Evolutionary conservation across 2,329 filamentous ascomycete genomes (phyloP).

Genomic region (Ilyonectria mors-panacis): DNA sequence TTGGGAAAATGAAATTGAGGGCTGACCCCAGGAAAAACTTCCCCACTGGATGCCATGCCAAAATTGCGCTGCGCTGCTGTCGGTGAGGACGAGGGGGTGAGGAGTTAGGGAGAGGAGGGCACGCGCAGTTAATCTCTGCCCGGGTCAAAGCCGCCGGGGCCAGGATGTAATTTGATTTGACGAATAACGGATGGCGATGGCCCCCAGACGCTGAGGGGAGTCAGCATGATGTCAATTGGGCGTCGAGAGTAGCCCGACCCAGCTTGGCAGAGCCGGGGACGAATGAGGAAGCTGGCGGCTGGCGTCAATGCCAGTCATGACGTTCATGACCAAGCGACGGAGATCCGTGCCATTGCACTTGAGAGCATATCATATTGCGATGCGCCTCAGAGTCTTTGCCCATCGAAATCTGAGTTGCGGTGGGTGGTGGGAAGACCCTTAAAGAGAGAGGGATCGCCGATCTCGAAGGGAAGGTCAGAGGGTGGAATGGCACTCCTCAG

Average conservation of each 20-base stretch:
- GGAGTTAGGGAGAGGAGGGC: not conserved
- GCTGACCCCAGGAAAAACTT: conserved; percentile 37
- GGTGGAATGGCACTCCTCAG: conserved; percentile 17
- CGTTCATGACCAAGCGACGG: conserved; percentile 21
- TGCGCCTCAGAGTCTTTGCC: conserved; percentile 21
- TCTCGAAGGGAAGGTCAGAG: conserved; percentile 39
- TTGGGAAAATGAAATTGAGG: conserved; percentile 42
- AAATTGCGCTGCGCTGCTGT: conserved; percentile 32
- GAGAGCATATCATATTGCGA: conserved; percentile 25
- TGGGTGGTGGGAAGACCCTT: conserved; percentile 19
- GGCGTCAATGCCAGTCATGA: conserved; percentile 33
- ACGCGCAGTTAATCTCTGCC: not conserved
- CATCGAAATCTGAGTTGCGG: conserved; percentile 35
- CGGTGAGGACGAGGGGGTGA: conserved; percentile 30
- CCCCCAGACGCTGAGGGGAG: conserved; percentile 24
- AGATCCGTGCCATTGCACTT: conserved; percentile 3
- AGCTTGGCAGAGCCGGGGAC: conserved; percentile 34
- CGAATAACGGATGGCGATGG: conserved; percentile 23
- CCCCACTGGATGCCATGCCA: conserved; percentile 31
- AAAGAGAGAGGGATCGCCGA: conserved; percentile 40
- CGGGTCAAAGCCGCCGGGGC: conserved; percentile 7
- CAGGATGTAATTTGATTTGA: conserved; percentile 27
- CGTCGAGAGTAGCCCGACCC: conserved; percentile 34
- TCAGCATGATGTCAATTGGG: conserved; percentile 47
- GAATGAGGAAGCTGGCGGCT: conserved; percentile 40